A percentile compares a stretch with the other conserved stretches of the same genome.
phyloP scores from a whole-genome alignment of 2,329 filamentous ascomycete species.

The Sporothrix euskadiensis region DNA sequence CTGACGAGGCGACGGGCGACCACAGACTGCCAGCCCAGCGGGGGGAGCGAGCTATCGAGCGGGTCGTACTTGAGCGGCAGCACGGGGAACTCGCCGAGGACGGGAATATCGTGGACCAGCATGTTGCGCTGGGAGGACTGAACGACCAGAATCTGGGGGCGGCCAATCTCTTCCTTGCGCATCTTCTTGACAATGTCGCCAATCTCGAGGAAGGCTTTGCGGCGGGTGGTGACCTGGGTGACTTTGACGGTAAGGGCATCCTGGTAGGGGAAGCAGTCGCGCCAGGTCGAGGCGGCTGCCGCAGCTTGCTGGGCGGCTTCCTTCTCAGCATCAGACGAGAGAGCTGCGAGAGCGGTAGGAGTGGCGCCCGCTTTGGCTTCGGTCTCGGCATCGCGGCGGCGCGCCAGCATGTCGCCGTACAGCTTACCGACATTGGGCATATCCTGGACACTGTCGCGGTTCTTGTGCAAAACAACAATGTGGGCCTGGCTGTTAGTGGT shows the following conservation, averaged over 20 bases:
- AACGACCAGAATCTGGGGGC: slow-evolving; percentile 80
- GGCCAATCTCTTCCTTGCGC: slow-evolving; percentile 74
- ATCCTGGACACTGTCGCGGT: slow-evolving; percentile 73
- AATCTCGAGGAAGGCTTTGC: slow-evolving; percentile 86
- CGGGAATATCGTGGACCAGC: slow-evolving; percentile 80
- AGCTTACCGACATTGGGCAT: slow-evolving; percentile 89
- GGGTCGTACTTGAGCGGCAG: slow-evolving; percentile 79
- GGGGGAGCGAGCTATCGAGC: slow-evolving; percentile 82
- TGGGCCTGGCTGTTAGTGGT: slow-evolving; percentile 77
- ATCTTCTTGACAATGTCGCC: slow-evolving; percentile 87
- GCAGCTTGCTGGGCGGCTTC: slow-evolving; percentile 54
- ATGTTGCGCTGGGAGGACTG: slow-evolving; percentile 84
- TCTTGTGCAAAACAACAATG: slow-evolving; percentile 83
- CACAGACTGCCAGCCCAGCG: slow-evolving; percentile 90
- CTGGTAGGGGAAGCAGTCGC: slow-evolving; percentile 83
- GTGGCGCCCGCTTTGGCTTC: slow-evolving; percentile 22
- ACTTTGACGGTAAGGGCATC: slow-evolving; percentile 82
- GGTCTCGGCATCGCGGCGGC: slow-evolving; percentile 63
- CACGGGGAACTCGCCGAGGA: slow-evolving; percentile 78
- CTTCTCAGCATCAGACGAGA: slow-evolving; percentile 27
- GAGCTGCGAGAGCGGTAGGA: background rate
- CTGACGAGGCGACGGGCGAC: slow-evolving; percentile 82
- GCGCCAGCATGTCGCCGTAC: slow-evolving; percentile 73
- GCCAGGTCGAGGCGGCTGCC: slow-evolving; percentile 68
- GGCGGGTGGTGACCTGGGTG: slow-evolving; percentile 81